These are phyloP conservation scores for Solanum bulbocastanum DNA, from an alignment of 257 asterid species.

Conservation along the genomic window DNA sequence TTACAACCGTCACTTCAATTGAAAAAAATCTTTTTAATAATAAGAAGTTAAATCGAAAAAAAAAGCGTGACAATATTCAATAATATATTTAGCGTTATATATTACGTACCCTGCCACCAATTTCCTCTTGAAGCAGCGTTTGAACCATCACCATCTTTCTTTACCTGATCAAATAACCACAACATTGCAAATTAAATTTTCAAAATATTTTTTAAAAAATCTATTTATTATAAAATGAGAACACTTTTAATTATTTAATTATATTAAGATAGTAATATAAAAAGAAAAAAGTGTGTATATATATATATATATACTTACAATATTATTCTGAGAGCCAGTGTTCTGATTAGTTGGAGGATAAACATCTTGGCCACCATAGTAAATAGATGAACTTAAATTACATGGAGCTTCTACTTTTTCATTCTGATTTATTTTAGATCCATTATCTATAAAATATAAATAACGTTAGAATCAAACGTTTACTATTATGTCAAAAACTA, in stretches of 20 bases:
- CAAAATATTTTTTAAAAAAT: not conserved
- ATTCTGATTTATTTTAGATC: not conserved
- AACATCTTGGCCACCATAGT: constrained; percentile 6
- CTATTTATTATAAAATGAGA: not conserved
- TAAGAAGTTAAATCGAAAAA: no score
- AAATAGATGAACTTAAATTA: constrained; percentile 1
- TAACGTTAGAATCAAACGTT: not conserved
- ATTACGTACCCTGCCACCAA: constrained; percentile 70
- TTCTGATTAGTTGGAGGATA: not conserved
- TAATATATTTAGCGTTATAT: not conserved
- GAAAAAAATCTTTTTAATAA: no score
- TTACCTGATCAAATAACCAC: constrained; percentile 19
- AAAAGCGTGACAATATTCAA: not conserved
- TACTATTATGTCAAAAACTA: not conserved
- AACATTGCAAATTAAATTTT: not conserved
- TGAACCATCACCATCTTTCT: constrained; percentile 21
- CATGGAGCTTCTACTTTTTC: not conserved
- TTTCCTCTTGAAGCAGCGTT: constrained; percentile 70
- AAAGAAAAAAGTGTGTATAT: not conserved
- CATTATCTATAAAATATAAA: not conserved
- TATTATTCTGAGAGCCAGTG: not conserved
- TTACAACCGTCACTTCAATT: no score
- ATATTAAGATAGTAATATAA: not conserved
- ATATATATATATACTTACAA: not conserved
- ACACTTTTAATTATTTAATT: not conserved